A percentile compares a stretch with the other conserved stretches of the same genome.
Evolutionary conservation across 1,284 basidiomycete genomes (phyloP).

Genomic region (Melanopsichium pennsylvanicum): DNA sequence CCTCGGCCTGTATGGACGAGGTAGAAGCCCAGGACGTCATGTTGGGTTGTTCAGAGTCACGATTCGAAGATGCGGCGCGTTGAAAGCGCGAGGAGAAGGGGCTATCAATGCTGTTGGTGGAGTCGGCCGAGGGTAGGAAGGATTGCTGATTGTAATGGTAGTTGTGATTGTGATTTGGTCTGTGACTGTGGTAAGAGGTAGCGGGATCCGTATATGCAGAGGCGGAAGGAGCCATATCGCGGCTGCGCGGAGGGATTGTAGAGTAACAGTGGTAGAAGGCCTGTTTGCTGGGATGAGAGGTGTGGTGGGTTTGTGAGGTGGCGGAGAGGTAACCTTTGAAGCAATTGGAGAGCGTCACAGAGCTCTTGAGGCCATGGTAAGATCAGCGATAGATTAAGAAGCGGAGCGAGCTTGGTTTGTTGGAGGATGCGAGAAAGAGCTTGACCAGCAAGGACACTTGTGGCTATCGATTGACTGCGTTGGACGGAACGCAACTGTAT

Average conservation of each 20-base stretch:
- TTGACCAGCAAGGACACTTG: conserved; percentile 11
- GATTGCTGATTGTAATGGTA: conserved; percentile 7
- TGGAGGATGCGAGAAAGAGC: not conserved
- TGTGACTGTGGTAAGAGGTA: not conserved
- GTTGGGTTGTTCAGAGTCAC: not conserved
- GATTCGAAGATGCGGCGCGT: conserved; percentile 15
- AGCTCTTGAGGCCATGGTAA: conserved; percentile 7
- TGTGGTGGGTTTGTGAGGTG: too few species aligned
- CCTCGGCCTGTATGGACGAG: conserved; percentile 12
- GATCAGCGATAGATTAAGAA: conserved; percentile 2
- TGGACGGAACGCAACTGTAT: not conserved
- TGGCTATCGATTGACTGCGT: not conserved
- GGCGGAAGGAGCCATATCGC: conserved; percentile 15
- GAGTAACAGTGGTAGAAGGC: too few species aligned
- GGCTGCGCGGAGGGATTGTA: not conserved
- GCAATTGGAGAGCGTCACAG: conserved; percentile 1
- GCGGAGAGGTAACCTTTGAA: too few species aligned
- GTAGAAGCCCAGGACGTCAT: conserved; percentile 24
- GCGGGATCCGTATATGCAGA: conserved; percentile 2
- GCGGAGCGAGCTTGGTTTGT: not conserved
- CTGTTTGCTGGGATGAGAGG: not conserved
- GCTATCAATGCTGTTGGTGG: conserved; percentile 17
- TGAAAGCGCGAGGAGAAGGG: conserved; percentile 23
- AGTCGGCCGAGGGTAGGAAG: conserved; percentile 18
- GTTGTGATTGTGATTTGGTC: conserved; percentile 2